These are phyloP conservation scores for Aspergillus asperescens DNA, from an alignment of 495 filamentous ascomycete species.

Conservation along the genomic window DNA sequence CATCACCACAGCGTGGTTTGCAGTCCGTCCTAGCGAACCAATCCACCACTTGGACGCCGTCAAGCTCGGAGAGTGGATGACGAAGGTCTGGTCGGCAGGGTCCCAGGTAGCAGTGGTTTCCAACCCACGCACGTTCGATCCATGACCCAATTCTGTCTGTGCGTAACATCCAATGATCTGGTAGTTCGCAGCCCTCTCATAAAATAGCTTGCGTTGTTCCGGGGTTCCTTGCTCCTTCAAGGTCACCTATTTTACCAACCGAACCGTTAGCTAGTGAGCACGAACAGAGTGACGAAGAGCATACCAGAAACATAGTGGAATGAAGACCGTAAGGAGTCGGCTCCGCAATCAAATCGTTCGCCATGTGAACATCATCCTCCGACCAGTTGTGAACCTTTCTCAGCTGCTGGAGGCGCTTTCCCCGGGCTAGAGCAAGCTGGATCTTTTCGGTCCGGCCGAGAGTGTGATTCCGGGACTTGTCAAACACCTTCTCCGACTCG, in stretches of 20 bases:
- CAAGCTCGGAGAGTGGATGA: conserved; percentile 59
- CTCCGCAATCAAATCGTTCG: conserved; percentile 59
- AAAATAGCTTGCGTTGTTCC: conserved; percentile 64
- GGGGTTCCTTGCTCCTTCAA: conserved; percentile 62
- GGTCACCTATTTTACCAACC: conserved; percentile 45
- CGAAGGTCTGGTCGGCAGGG: conserved; percentile 60
- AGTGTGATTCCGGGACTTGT: conserved; percentile 65
- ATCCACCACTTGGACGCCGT: conserved; percentile 79
- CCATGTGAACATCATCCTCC: conserved; percentile 53
- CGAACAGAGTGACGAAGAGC: neutral
- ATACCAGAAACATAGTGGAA: conserved; percentile 59
- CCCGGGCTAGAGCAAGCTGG: conserved; percentile 55
- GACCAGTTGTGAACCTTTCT: conserved; percentile 57
- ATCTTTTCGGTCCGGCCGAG: conserved; percentile 59
- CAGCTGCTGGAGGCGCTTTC: conserved; percentile 61
- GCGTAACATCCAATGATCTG: conserved; percentile 71
- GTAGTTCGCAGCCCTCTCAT: conserved; percentile 57
- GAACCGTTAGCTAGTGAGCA: conserved; percentile 6
- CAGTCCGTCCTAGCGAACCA: conserved; percentile 63
- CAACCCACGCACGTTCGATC: conserved; percentile 66
- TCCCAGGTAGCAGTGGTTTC: conserved; percentile 73
- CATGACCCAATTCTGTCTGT: conserved; percentile 71
- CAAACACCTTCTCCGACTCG: conserved; percentile 56
- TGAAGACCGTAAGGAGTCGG: conserved; percentile 65
- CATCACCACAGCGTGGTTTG: conserved; percentile 72